Conservation (phyloP, 495 filamentous ascomycete genomes). For the Aspergillus hancockii region DNA sequence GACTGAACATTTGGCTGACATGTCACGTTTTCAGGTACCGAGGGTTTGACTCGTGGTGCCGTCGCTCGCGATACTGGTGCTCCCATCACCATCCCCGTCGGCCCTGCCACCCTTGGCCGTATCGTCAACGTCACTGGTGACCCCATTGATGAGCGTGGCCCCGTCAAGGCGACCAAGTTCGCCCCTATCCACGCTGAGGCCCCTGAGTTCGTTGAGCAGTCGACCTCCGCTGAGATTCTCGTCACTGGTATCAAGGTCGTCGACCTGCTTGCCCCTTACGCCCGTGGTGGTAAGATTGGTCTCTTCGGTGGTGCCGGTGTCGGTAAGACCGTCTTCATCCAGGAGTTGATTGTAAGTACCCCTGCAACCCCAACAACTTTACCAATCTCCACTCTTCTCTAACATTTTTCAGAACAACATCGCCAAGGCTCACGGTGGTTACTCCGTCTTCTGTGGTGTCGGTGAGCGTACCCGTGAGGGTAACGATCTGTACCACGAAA, state of each 20-base stretch:
- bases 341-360: constrained; percentile 85
- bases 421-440: constrained; percentile 99
- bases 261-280: constrained; percentile 96
- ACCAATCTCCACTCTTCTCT: constrained; percentile 11
- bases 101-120: constrained; percentile 90
- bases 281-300: constrained; percentile 99
- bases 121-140: constrained; percentile 99
- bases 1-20: not conserved
- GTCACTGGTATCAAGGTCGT: constrained; percentile 99
- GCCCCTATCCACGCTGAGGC: constrained; percentile 93
- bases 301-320: constrained; percentile 99
- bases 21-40: constrained; percentile 69
- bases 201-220: constrained; percentile 88
- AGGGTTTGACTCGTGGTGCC: constrained; percentile 93
- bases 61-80: constrained; percentile 83
- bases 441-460: constrained; percentile 99
- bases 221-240: constrained; percentile 91
- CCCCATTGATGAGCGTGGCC: constrained; percentile 98
- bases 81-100: constrained; percentile 97
- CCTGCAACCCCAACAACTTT: not conserved
- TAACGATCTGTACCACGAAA: constrained; percentile 99
- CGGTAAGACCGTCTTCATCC: constrained; percentile 99
- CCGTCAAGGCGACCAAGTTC: constrained; percentile 87
- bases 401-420: constrained; percentile 80
- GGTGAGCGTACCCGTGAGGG: constrained; percentile 99